Evolutionary conservation across 2,329 filamentous ascomycete species (phyloP), one percentile per base, ranked within the genome.

Genomic region (Coniochaeta hoffmannii): DNA sequence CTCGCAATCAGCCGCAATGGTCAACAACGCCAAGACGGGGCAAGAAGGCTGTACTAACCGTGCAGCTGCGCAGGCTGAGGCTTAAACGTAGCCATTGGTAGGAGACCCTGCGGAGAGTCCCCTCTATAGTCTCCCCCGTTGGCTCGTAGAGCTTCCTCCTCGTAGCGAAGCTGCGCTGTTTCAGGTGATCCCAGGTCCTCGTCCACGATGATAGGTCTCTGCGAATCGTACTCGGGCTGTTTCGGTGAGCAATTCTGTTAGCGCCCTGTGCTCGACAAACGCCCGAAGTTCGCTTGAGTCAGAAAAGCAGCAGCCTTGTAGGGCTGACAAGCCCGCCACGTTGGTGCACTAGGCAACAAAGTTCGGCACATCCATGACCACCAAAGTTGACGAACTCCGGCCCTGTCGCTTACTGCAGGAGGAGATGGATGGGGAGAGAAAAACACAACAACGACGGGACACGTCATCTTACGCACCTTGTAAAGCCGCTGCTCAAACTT

Each of bases 31-130:
- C 11, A 22, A 55, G 44, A 22, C 54, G 53, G 46, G n/a, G 36
- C 17, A 4, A 26, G 62, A 22, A 24, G 22, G 10, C 36, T 41
- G 44, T 52, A 86, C 90, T 76, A 77, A 95, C 91, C 88, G 74
- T 93, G 88, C 76, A 92, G 82, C 71, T 87, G 87, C 71, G 87
- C 79, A 73, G 85, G 79, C 71, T 88, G 84, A 57, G 83, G 74
- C 74, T 95, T 96, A 79, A 90, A 92, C 73, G 86, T 86, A 71
- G 89, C 87, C 88, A 92, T 92, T 73, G 87, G 85, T 74, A 89
- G 75, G 66, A 85, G 71, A 69, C 74, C 71, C 69, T 69, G 76
- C 68, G 79, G 77, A 73, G 75, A 83, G 73, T 77, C 83, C 78
- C 76, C 75, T 65, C 71, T 72, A 70, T 74, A 74, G 71, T 73